Evolutionary conservation across 2,329 filamentous ascomycete species (phyloP).

Genomic region (Stemphylium lycopersici): DNA sequence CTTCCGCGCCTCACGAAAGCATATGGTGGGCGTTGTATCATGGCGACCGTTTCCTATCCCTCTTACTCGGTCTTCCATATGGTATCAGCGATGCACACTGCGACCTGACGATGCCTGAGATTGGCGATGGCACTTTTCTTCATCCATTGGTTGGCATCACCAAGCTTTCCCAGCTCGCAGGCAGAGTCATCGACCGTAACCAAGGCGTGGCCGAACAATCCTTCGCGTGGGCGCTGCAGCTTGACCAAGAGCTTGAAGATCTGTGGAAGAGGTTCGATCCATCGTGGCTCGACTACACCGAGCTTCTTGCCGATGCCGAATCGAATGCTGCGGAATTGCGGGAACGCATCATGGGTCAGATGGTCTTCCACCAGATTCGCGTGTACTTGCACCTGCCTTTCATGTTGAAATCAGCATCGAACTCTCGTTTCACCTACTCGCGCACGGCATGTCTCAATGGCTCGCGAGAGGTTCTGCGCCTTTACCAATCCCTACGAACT

Average conservation of each 20-base stretch:
- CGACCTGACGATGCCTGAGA: constrained; percentile 39
- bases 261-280: constrained; percentile 47
- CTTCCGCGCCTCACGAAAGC: constrained; percentile 42
- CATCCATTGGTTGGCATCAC: constrained; percentile 43
- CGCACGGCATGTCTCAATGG: constrained; percentile 50
- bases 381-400: constrained; percentile 56
- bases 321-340: constrained; percentile 45
- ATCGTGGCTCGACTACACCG: constrained; percentile 48
- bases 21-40: constrained; percentile 51
- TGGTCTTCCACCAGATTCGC: constrained; percentile 54
- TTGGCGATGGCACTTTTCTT: constrained; percentile 32
- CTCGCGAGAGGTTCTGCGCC: constrained; percentile 49
- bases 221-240: constrained; percentile 48
- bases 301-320: constrained; percentile 35
- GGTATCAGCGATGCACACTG: constrained; percentile 50
- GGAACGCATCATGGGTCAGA: constrained; percentile 50
- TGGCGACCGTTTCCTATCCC: constrained; percentile 58
- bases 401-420: constrained; percentile 49
- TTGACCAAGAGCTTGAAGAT: constrained; percentile 53
- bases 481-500: constrained; percentile 49
- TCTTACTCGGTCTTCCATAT: constrained; percentile 62
- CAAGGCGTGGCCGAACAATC: constrained; percentile 46
- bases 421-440: constrained; percentile 48
- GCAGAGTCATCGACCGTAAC: constrained; percentile 53
- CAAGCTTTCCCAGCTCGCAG: constrained; percentile 48